Evolutionary conservation across 2,329 filamentous ascomycete species (phyloP).

Genomic region (Lecanicillium sp.): DNA sequence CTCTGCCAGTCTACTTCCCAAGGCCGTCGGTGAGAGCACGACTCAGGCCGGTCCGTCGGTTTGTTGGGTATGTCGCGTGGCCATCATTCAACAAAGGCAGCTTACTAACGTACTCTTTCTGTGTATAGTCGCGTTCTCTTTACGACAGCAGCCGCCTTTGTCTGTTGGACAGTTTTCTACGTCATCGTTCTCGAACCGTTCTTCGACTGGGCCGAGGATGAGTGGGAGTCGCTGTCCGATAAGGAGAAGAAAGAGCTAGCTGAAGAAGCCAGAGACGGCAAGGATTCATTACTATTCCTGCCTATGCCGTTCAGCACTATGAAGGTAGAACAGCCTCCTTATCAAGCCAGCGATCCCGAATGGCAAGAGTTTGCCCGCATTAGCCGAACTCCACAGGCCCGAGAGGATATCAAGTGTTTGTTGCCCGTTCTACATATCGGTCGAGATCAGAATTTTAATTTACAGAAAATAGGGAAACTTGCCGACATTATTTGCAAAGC

Average conservation of each 20-base stretch:
- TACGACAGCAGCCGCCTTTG: constrained; percentile 27
- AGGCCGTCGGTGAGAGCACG: constrained; percentile 12
- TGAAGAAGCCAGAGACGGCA: constrained; percentile 36
- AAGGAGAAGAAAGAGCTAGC: constrained; percentile 38
- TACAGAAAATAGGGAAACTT: too few species aligned
- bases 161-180: constrained; percentile 39
- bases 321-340: constrained; percentile 42
- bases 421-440: constrained; percentile 1
- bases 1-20: constrained; percentile 30
- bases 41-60: constrained; percentile 19
- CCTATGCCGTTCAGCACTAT: constrained; percentile 56
- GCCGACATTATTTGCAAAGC: constrained; percentile 31
- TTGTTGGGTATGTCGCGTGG: constrained; percentile 23
- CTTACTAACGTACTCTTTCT: neutral
- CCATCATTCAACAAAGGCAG: too few species aligned
- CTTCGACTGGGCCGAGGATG: constrained; percentile 35
- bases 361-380: constrained; percentile 56
- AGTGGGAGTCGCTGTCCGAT: constrained; percentile 36
- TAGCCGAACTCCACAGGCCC: constrained; percentile 44
- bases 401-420: constrained; percentile 43
- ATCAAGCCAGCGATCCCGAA: constrained; percentile 54
- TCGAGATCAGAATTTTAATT: constrained; percentile 18
- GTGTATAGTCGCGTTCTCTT: constrained; percentile 21
- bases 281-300: constrained; percentile 47
- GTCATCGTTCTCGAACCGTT: constrained; percentile 42